Base-by-base conservation (phyloP, 2,329 filamentous ascomycete genomes). In the Penicillium sp. region DNA sequence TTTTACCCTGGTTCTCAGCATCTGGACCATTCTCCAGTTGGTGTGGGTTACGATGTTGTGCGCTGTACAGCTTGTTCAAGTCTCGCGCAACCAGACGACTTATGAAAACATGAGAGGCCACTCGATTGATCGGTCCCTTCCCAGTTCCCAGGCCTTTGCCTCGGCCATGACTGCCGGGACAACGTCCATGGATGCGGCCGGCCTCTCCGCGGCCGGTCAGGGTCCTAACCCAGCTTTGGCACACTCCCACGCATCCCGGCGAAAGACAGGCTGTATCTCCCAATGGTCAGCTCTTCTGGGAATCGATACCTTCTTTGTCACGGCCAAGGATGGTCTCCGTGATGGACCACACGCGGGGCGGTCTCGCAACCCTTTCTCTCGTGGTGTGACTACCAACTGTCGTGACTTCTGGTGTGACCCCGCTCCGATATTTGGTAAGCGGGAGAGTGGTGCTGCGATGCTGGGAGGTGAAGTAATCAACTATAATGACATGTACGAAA, bases 41-140 rank as follows among this genome's bases (percentile, higher is more conserved):
- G 89, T 91, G 21, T 99, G 95, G 95, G 91, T 98, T 3, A 88
- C 89, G n/a, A 98, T 99, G 93, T 87, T 99, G 33, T 83, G 97
- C 58, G 89, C 92, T 62, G 96, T 98, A 5, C 96, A 99, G 72
- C 87, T 97, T 51, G 83, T 97, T 50, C 95, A 99, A 72, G 88
- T 99, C 51, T 90, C 92, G 0, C 88, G 92, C 60, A 96, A 93
- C 56, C 89, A 96, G 81, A 99, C 95, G 1, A 99, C 95, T 0
- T 98, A 91, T 76, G 95, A 99, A 76, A 96, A 93, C 74, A 98
- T 99, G 93, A 88, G 88, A 62, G 89, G 91, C 50, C 83, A 92
- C 60, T 83, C 87, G 57, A 82, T 89, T 61, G 81, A 80, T 54
- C 75, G 80, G 53, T 81, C 80, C 39, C 77, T 80, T 61, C 80